Conservation (phyloP, 345 rosid genomes). For the Arabidopsis thaliana region DNA sequence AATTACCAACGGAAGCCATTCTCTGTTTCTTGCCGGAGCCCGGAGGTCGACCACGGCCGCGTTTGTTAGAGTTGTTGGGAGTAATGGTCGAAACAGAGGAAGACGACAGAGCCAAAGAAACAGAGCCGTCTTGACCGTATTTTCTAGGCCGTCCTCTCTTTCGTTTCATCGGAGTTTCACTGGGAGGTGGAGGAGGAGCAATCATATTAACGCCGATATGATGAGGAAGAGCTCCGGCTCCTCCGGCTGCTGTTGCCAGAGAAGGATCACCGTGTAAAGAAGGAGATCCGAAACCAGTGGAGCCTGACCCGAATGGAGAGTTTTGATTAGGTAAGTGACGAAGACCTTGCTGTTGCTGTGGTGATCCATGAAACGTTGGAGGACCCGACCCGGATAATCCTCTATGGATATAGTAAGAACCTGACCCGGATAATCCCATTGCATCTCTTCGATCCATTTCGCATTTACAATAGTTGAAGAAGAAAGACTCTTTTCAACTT, state of each 20-base stretch:
- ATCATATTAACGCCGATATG: constrained; percentile 61
- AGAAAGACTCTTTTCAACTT: constrained; percentile 33
- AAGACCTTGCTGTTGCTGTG: constrained; percentile 47
- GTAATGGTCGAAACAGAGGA: constrained; percentile 56
- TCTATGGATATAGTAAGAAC: constrained; percentile 82
- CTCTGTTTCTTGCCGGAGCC: constrained; percentile 87
- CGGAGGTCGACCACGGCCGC: constrained; percentile 93
- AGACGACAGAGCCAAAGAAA: constrained; percentile 79
- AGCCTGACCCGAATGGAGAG: constrained; percentile 65
- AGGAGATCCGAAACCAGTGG: constrained; percentile 49
- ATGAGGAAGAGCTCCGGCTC: constrained; percentile 53
- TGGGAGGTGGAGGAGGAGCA: constrained; percentile 50
- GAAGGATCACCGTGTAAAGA: constrained; percentile 41
- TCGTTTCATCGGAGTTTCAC: constrained; percentile 64
- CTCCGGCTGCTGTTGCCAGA: constrained; percentile 46
- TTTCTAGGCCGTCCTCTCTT: constrained; percentile 94
- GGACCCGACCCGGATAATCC: constrained; percentile 72
- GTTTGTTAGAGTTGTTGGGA: constrained; percentile 61
- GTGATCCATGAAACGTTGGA: constrained; percentile 67
- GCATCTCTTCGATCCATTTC: constrained; percentile 93
- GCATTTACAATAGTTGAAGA: constrained; percentile 62
- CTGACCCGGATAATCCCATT: constrained; percentile 74
- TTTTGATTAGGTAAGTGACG: constrained; percentile 57
- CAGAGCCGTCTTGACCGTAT: constrained; percentile 78
- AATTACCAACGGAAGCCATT: constrained; percentile 70